These are phyloP conservation scores for Gossypium lobatum DNA, from an alignment of 441 rosid genomes.

Conservation along the genomic window DNA sequence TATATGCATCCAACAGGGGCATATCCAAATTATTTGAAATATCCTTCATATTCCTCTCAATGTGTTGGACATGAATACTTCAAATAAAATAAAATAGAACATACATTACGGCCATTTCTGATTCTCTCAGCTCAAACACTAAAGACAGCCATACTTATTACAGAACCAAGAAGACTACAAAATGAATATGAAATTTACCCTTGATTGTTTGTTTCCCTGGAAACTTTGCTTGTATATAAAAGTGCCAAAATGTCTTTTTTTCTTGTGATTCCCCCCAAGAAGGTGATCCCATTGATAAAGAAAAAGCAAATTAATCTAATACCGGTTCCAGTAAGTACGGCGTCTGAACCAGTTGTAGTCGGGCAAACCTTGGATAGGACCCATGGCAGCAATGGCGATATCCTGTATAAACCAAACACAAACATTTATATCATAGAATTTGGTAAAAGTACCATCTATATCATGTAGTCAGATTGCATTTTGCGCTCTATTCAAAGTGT, in stretches of 20 bases:
- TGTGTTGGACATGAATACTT: neutral
- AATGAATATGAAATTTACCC: constrained; percentile 16
- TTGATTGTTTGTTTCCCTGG: constrained; percentile 4
- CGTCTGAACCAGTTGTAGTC: constrained; percentile 99
- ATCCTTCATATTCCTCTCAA: neutral
- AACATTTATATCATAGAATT: neutral
- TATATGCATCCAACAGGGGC: neutral
- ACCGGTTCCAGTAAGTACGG: constrained; percentile 93
- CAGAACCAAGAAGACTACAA: constrained; percentile 12
- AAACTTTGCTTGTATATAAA: constrained; percentile 11
- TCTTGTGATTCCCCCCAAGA: constrained; percentile 5
- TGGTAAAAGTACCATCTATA: no score
- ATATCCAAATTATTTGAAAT: neutral
- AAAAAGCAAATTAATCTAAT: constrained; percentile 33
- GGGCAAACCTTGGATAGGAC: constrained; percentile 80
- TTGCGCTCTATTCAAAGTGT: no score
- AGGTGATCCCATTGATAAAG: constrained; percentile 7
- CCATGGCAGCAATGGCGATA: constrained; percentile 90
- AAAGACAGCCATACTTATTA: constrained; percentile 27
- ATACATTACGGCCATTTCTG: neutral
- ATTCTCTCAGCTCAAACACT: constrained; percentile 14
- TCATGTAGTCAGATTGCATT: no score
- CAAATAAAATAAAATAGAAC: neutral
- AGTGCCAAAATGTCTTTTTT: constrained; percentile 19
- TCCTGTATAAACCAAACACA: constrained; percentile 44